Percentiles rank a stretch among this genome's conserved stretches.
These are phyloP conservation scores for Lagerstroemia speciosa DNA, from an alignment of 345 rosid genomes.

Conservation along the genomic window DNA sequence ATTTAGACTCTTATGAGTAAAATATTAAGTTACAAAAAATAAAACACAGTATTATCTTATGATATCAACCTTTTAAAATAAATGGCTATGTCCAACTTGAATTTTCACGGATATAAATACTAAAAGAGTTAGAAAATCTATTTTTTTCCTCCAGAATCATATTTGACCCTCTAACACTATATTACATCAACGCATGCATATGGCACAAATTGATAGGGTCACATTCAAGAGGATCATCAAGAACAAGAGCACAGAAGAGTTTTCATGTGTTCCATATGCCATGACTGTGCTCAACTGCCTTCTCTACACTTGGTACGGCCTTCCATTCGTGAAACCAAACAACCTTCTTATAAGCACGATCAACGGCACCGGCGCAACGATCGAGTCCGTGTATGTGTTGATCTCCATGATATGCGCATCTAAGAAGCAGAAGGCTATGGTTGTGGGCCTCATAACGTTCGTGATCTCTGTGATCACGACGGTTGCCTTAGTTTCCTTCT, in stretches of 20 bases:
- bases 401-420: conserved; percentile 23
- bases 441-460: conserved; percentile 19
- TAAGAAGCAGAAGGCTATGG: conserved; percentile 22
- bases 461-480: conserved; percentile 15
- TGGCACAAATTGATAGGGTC: too few relatives aligned
- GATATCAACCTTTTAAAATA: too few relatives aligned
- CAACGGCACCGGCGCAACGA: conserved; percentile 23
- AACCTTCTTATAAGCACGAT: conserved; percentile 24
- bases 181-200: too few relatives aligned
- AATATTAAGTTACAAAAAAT: too few relatives aligned
- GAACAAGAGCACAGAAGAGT: conserved; percentile 25
- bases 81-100: too few relatives aligned
- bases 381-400: conserved; percentile 23
- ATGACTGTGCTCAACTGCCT: conserved; percentile 35
- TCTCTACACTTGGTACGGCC: conserved; percentile 36
- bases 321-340: conserved; percentile 32
- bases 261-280: conserved; percentile 29
- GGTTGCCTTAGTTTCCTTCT: conserved; percentile 21
- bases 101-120: too few relatives aligned
- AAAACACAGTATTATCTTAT: too few relatives aligned
- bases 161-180: too few relatives aligned
- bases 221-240: conserved; percentile 24
- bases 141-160: too few relatives aligned
- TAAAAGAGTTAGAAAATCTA: too few relatives aligned
- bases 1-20: too few relatives aligned